Conservation (phyloP, 1,284 basidiomycete species). For the Exsudoporus floridanus region DNA sequence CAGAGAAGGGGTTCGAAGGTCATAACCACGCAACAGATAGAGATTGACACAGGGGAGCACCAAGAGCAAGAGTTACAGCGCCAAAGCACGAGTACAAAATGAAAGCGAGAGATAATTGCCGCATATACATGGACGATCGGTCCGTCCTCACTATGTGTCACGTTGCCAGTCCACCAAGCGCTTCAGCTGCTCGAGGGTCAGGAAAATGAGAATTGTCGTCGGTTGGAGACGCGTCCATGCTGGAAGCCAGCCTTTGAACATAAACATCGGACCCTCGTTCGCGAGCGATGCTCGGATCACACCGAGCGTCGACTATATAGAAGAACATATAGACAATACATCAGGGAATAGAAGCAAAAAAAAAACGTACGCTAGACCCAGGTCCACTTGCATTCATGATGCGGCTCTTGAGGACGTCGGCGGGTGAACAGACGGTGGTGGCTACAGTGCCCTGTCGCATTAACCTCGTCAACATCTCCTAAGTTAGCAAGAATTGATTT, state of each 20-base stretch:
- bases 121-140: neutral
- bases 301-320: conserved; percentile 59
- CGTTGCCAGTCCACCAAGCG: conserved; percentile 27
- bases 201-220: conserved; percentile 81
- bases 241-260: conserved; percentile 90
- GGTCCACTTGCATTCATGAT: conserved; percentile 90
- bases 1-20: neutral
- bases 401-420: conserved; percentile 87
- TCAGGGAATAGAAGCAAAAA: neutral
- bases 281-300: conserved; percentile 74
- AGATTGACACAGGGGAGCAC: no score
- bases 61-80: neutral
- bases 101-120: neutral
- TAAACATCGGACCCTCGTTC: conserved; percentile 84
- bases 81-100: neutral
- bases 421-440: conserved; percentile 91
- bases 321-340: neutral
- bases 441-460: conserved; percentile 76
- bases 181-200: conserved; percentile 57
- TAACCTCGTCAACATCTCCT: neutral
- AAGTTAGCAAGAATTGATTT: neutral
- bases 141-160: conserved; percentile 13
- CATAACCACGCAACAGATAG: neutral
- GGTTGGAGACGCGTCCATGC: conserved; percentile 85
- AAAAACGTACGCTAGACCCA: conserved; percentile 60